phyloP scores from a whole-genome alignment of 2,329 filamentous ascomycete genomes.

The Pseudogymnoascus sp. region DNA sequence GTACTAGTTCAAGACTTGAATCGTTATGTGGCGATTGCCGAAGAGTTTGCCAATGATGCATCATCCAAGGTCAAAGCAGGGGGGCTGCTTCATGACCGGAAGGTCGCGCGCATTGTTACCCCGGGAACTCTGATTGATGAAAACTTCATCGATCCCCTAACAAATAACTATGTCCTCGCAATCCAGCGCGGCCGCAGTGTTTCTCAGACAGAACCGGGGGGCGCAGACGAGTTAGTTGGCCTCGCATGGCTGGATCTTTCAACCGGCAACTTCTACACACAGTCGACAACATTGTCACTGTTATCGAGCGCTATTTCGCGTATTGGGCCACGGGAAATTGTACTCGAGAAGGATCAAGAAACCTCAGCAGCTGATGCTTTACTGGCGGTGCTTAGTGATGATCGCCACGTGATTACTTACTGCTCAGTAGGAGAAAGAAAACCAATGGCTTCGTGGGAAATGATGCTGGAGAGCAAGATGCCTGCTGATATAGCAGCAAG shows the following conservation, averaged over 20 bases:
- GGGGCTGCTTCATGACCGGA: slow-evolving; percentile 75
- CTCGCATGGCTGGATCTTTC: slow-evolving; percentile 93
- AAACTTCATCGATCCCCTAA: slow-evolving; percentile 89
- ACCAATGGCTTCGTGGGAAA: slow-evolving; percentile 51
- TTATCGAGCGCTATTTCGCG: slow-evolving; percentile 76
- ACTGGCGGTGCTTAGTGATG: slow-evolving; percentile 62
- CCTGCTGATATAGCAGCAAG: slow-evolving; percentile 39
- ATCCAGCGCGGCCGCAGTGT: slow-evolving; percentile 49
- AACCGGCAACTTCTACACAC: slow-evolving; percentile 88
- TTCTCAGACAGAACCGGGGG: neutral
- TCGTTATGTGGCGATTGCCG: slow-evolving; percentile 86
- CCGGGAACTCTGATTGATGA: slow-evolving; percentile 95
- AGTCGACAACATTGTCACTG: slow-evolving; percentile 60
- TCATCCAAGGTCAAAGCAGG: slow-evolving; percentile 64
- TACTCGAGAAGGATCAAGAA: slow-evolving; percentile 61
- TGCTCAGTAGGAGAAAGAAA: slow-evolving; percentile 38
- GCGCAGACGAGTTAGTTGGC: slow-evolving; percentile 45
- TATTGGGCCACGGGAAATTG: slow-evolving; percentile 75
- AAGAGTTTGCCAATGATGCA: slow-evolving; percentile 75
- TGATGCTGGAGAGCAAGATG: slow-evolving; percentile 70
- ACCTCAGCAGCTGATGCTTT: slow-evolving; percentile 51
- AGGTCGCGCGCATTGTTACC: slow-evolving; percentile 80
- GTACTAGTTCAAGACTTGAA: slow-evolving; percentile 84
- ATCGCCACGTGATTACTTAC: slow-evolving; percentile 69
- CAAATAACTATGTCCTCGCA: slow-evolving; percentile 86